A percentile compares a stretch with the other conserved stretches of the same genome.
These are phyloP conservation scores for Aspergillus aculeatus DNA, from an alignment of 2,329 filamentous ascomycete genomes.

Conservation along the genomic window DNA sequence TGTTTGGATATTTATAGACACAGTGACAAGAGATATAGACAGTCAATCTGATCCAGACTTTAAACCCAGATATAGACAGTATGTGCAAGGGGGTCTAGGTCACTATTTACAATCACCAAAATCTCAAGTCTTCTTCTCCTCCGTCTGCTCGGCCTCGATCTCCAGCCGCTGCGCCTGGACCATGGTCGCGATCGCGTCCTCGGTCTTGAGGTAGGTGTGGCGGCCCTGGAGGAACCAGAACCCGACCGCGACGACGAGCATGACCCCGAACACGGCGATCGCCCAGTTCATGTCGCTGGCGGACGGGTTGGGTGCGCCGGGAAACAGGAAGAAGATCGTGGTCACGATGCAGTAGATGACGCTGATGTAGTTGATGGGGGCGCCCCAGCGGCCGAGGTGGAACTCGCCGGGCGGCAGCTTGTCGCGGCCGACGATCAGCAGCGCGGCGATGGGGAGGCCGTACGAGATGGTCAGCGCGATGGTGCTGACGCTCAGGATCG, in stretches of 20 bases:
- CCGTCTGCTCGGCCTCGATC: constrained; percentile 6
- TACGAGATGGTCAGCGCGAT: constrained; percentile 57
- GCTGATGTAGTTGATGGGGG: constrained; percentile 48
- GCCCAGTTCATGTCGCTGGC: constrained; percentile 57
- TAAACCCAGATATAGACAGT: not conserved
- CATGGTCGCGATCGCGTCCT: constrained; percentile 28
- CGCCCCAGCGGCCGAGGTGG: constrained; percentile 45
- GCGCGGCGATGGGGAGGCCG: constrained; percentile 50
- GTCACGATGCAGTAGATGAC: constrained; percentile 54
- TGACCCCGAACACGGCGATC: constrained; percentile 57
- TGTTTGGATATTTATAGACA: too few relatives aligned
- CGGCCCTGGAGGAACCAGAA: constrained; percentile 54
- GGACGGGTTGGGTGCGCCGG: constrained; percentile 45
- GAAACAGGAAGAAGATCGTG: constrained; percentile 58
- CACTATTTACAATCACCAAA: not conserved
- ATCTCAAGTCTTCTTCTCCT: constrained; percentile 1
- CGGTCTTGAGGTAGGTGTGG: constrained; percentile 36
- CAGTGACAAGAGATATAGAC: too few relatives aligned
- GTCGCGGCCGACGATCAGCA: constrained; percentile 54
- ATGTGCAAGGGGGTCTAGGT: not conserved
- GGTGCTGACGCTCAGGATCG: constrained; percentile 57
- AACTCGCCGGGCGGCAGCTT: constrained; percentile 51
- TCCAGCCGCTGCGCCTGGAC: constrained; percentile 25
- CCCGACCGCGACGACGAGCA: constrained; percentile 51
- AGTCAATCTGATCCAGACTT: too few relatives aligned